A percentile compares a stretch with the other conserved stretches of the same genome.
Conservation (phyloP, 495 filamentous ascomycete species). For the Trichoderma virens region DNA sequence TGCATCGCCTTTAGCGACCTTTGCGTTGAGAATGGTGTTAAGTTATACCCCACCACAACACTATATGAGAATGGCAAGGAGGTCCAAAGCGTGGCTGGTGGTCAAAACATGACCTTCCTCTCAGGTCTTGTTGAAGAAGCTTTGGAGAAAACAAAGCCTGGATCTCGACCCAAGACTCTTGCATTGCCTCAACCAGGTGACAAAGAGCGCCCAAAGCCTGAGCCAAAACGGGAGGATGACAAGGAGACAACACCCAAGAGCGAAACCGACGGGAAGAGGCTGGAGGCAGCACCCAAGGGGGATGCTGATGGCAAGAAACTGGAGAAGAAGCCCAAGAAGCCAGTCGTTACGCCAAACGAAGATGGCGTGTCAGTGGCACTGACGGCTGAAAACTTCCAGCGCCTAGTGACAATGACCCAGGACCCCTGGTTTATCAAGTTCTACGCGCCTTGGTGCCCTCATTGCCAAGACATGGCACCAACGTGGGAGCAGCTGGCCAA, state of each 20-base stretch:
- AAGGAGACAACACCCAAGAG: background rate
- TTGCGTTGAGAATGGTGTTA: conserved; percentile 58
- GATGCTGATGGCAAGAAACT: too few species aligned
- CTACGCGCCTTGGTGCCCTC: conserved; percentile 93
- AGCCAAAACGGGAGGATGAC: conserved; percentile 5
- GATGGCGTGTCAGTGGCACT: conserved; percentile 66
- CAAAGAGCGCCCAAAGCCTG: conserved; percentile 12
- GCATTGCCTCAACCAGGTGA: conserved; percentile 33
- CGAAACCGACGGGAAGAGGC: too few species aligned
- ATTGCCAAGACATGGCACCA: conserved; percentile 87
- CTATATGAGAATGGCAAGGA: conserved; percentile 75
- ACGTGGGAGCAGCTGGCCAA: conserved; percentile 85
- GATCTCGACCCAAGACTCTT: conserved; percentile 56
- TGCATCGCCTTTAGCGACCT: conserved; percentile 72
- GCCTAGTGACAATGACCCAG: conserved; percentile 71
- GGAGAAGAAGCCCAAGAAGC: conserved; percentile 25
- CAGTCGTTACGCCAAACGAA: conserved; percentile 56
- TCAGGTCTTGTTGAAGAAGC: conserved; percentile 66
- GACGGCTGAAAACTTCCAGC: conserved; percentile 79
- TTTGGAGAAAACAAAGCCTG: conserved; percentile 71
- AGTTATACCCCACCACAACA: conserved; percentile 64
- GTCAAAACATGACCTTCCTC: conserved; percentile 51
- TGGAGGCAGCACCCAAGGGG: background rate
- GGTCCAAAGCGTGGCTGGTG: conserved; percentile 52
- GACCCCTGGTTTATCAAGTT: conserved; percentile 99